These are phyloP conservation scores for Venturia effusa DNA, from an alignment of 2,329 filamentous ascomycete genomes.

Conservation along the genomic window DNA sequence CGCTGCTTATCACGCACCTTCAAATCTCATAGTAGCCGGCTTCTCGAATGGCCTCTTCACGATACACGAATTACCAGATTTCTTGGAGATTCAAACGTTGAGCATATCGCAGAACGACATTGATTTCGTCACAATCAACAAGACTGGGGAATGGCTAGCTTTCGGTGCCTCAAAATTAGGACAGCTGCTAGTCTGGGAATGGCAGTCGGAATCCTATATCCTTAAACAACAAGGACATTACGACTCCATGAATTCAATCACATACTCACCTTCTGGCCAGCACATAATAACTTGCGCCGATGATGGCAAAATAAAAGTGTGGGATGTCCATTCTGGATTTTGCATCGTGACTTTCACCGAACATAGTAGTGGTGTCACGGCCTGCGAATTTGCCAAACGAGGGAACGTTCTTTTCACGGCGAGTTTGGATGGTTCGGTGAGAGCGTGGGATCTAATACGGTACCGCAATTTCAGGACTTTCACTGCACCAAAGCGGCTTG, in stretches of 20 bases:
- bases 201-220: slow-evolving; percentile 98
- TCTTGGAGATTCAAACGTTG: slow-evolving; percentile 84
- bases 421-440: slow-evolving; percentile 84
- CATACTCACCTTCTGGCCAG: slow-evolving; percentile 89
- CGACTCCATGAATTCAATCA: slow-evolving; percentile 85
- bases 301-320: slow-evolving; percentile 97
- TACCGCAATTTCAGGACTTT: slow-evolving; percentile 98
- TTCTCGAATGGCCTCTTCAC: slow-evolving; percentile 93
- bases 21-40: slow-evolving; percentile 88
- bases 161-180: slow-evolving; percentile 93
- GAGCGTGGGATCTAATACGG: slow-evolving; percentile 91
- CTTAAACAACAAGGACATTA: slow-evolving; percentile 97
- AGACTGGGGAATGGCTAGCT: slow-evolving; percentile 90
- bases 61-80: slow-evolving; percentile 90
- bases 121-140: slow-evolving; percentile 88
- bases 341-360: slow-evolving; percentile 98
- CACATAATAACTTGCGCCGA: slow-evolving; percentile 88
- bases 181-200: slow-evolving; percentile 97
- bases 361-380: slow-evolving; percentile 86
- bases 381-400: slow-evolving; percentile 88
- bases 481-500: slow-evolving; percentile 80
- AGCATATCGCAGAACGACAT: slow-evolving; percentile 95
- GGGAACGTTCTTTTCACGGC: slow-evolving; percentile 94
- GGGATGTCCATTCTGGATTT: slow-evolving; percentile 94
- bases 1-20: slow-evolving; percentile 75